phyloP scores from a whole-genome alignment of 495 filamentous ascomycete species.

The Aspergillus incahuasiensis region DNA sequence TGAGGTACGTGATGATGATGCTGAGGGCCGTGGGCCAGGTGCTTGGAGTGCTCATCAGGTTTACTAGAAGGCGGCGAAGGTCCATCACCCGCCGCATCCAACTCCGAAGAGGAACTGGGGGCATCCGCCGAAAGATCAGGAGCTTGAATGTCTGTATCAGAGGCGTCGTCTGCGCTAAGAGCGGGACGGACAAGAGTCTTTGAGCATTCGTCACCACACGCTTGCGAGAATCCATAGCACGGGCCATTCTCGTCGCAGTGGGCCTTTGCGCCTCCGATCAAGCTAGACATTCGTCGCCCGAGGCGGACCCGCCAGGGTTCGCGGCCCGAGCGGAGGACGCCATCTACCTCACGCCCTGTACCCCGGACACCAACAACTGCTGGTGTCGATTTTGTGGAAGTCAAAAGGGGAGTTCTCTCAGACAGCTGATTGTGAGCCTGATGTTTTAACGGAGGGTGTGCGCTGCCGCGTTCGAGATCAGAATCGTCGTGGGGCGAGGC shows the following conservation, averaged over 20 bases:
- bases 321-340: slow-evolving; percentile 12
- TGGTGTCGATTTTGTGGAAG: slow-evolving; percentile 24
- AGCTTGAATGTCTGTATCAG: slow-evolving; percentile 7
- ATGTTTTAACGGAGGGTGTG: slow-evolving; percentile 18
- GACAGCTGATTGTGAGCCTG: slow-evolving; percentile 21
- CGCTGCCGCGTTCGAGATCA: slow-evolving; percentile 31
- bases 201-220: slow-evolving; percentile 75
- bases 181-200: slow-evolving; percentile 26
- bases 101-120: slow-evolving; percentile 15
- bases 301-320: slow-evolving; percentile 39
- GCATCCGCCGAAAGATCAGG: background rate
- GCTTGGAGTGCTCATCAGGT: slow-evolving; percentile 21
- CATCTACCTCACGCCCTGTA: background rate
- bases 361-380: slow-evolving; percentile 12
- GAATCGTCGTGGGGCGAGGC: slow-evolving; percentile 33
- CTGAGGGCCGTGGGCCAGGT: slow-evolving; percentile 32
- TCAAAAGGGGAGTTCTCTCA: slow-evolving; percentile 46
- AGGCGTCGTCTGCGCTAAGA: slow-evolving; percentile 9
- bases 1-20: slow-evolving; percentile 97
- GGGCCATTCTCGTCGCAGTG: slow-evolving; percentile 70
- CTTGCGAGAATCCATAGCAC: slow-evolving; percentile 80
- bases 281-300: slow-evolving; percentile 51
- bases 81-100: slow-evolving; percentile 7
- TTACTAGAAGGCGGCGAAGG: slow-evolving; percentile 18
- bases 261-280: slow-evolving; percentile 63